Conservation (phyloP, 2,329 filamentous ascomycete species). For the Talaromyces marneffei region DNA sequence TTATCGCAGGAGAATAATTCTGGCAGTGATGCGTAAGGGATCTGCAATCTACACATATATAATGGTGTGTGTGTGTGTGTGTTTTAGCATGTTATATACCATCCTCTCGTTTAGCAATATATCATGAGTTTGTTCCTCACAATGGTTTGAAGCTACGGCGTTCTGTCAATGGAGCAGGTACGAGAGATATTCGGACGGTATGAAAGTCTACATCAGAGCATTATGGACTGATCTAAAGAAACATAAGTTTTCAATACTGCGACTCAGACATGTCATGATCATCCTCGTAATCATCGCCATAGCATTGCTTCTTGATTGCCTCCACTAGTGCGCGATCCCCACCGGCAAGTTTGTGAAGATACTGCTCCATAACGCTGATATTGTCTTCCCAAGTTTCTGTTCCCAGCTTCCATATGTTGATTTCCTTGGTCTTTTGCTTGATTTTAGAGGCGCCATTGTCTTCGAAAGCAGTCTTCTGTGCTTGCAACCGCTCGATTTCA, state of each 20-base stretch:
- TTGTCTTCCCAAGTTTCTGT: conserved; percentile 41
- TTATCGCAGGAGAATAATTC: conserved; percentile 18
- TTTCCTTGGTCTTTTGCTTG: conserved; percentile 29
- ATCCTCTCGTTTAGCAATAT: neutral
- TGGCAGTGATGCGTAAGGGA: too few relatives aligned
- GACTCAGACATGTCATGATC: conserved; percentile 45
- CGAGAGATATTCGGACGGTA: too few relatives aligned
- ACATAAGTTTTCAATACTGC: neutral
- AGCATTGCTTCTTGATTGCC: conserved; percentile 42
- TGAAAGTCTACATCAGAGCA: too few relatives aligned
- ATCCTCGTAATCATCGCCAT: conserved; percentile 52
- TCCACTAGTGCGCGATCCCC: conserved; percentile 42
- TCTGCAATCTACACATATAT: too few relatives aligned
- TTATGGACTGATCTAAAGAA: too few relatives aligned
- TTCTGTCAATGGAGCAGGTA: too few relatives aligned
- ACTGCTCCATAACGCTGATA: conserved; percentile 39
- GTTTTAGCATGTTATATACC: neutral
- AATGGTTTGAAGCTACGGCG: too few relatives aligned
- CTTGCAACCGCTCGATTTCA: conserved; percentile 31
- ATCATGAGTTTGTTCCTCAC: too few relatives aligned
- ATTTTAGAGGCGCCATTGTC: conserved; percentile 28
- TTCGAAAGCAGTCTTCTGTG: conserved; percentile 29
- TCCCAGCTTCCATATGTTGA: conserved; percentile 26
- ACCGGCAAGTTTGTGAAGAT: conserved; percentile 32
- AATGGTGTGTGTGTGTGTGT: too few relatives aligned